Percentiles rank a stretch among this genome's conserved stretches.
These are phyloP conservation scores for Capsicum baccatum DNA, from an alignment of 257 asterid genomes.

Conservation along the genomic window DNA sequence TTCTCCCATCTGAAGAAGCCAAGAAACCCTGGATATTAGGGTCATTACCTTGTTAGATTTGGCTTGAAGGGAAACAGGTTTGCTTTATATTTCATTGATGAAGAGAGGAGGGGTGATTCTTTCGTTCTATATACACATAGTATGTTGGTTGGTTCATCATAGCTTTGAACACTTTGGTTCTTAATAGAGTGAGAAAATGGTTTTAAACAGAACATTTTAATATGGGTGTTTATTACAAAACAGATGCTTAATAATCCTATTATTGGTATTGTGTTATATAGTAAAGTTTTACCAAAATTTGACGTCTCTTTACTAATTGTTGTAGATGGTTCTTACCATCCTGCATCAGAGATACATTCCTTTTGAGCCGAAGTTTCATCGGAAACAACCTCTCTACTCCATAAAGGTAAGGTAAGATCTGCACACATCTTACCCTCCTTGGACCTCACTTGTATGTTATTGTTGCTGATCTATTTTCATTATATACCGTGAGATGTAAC, in stretches of 20 bases:
- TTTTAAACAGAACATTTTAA: neutral
- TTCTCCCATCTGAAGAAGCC: conserved; percentile 57
- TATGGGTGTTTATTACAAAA: neutral
- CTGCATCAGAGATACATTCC: too few species aligned
- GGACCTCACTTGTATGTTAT: neutral
- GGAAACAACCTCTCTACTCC: too few species aligned
- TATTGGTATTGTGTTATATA: neutral
- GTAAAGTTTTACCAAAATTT: neutral
- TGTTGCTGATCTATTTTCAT: too few species aligned
- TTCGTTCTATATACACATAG: neutral
- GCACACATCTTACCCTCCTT: accelerated
- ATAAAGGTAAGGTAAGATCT: too few species aligned
- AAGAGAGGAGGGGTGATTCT: neutral
- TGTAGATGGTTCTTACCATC: too few species aligned
- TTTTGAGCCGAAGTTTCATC: neutral
- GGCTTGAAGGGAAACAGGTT: conserved; percentile 15
- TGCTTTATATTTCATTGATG: conserved; percentile 18
- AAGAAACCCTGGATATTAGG: conserved; percentile 40
- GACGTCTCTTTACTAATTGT: neutral
- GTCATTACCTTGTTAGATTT: conserved; percentile 20
- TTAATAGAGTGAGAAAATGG: neutral
- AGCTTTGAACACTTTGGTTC: conserved; percentile 19
- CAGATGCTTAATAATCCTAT: neutral
- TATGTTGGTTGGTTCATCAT: conserved; percentile 26
- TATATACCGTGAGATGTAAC: too few species aligned